Evolutionary conservation across 2,329 filamentous ascomycete genomes (phyloP), one percentile per base, ranked within the genome.

Genomic region (Alternaria gansuensis): DNA sequence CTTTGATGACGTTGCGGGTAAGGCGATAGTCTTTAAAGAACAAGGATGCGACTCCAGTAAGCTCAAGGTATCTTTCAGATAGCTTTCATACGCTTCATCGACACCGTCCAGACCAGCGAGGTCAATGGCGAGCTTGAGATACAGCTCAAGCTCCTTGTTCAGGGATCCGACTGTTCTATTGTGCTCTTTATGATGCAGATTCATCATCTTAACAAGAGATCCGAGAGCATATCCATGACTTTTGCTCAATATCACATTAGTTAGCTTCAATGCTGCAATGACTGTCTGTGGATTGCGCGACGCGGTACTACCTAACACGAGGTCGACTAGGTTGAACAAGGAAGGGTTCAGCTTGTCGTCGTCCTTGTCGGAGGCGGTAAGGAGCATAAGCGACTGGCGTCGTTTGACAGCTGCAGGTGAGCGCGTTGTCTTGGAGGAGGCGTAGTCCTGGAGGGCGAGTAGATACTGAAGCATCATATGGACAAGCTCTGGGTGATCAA

Each of bases 381-480:
- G 86, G 2, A 97, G 85, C 75, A 97, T 91, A 77, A 98, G 85
- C 0, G 94, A 97, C 77, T 94, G 96, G 55, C 93, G 88, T 71
- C 93, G 90, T 64, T 91, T 90, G 8, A 90, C 85, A 44, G 88
- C 87, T 63, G 88, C 90, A 17, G 87, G 86, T 1, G 80, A 79
- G 48, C 74, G 74, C 57, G 63, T 75, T 9, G 66, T 68, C 43
- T 53, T 68, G 26, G 68, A 69, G 48, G 80, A 62, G 44, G 70
- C 67, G 48, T 41, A 82, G 55, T 90, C 89, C 1, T 91, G 90
- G 8, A 97, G 85, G 14, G 92, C 94, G 29, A 99, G 83, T 1
- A 99, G 85, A 75, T 98, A 99, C 66, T 93, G 91, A 5, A 99
- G 85, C 52, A 98, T 95, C 60, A 97, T 89, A 67, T 97, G 91